phyloP scores from a whole-genome alignment of 352 stramenopile genomes.

The Saprolegnia diclina region DNA sequence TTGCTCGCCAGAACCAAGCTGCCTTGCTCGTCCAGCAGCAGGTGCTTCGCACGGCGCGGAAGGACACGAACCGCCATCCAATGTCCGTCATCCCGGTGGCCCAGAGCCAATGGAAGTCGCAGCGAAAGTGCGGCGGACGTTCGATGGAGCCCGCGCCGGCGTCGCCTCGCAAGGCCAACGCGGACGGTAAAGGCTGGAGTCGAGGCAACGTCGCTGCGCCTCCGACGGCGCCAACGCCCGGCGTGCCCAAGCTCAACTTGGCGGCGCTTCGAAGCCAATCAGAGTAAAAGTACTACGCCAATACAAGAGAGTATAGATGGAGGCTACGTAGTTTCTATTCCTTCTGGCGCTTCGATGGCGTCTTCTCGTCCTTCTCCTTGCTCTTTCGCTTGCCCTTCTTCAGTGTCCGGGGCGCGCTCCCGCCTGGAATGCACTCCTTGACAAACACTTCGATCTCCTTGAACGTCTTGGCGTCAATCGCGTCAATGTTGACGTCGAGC shows the following conservation, averaged over 20 bases:
- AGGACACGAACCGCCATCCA: not conserved
- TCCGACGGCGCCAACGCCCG: not conserved
- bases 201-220: not conserved
- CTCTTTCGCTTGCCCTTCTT: conserved; percentile 30
- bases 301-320: not conserved
- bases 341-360: conserved; percentile 21
- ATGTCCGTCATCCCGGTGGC: not conserved
- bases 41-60: conserved; percentile 3
- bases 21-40: conserved; percentile 5
- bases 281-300: not conserved
- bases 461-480: conserved; percentile 86
- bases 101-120: conserved; percentile 21
- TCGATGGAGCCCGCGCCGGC: not conserved
- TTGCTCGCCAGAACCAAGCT: conserved; percentile 25
- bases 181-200: not conserved
- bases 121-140: not conserved
- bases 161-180: not conserved
- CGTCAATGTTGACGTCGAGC: conserved; percentile 83
- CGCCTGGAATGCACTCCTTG: conserved; percentile 62
- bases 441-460: conserved; percentile 78
- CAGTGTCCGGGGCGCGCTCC: conserved; percentile 48
- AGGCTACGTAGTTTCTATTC: conserved; percentile 7
- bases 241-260: conserved; percentile 18
- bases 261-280: conserved; percentile 4
- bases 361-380: conserved; percentile 27